Evolutionary conservation across 306 rosid species (phyloP).

Genomic region (Purshia tridentata): DNA sequence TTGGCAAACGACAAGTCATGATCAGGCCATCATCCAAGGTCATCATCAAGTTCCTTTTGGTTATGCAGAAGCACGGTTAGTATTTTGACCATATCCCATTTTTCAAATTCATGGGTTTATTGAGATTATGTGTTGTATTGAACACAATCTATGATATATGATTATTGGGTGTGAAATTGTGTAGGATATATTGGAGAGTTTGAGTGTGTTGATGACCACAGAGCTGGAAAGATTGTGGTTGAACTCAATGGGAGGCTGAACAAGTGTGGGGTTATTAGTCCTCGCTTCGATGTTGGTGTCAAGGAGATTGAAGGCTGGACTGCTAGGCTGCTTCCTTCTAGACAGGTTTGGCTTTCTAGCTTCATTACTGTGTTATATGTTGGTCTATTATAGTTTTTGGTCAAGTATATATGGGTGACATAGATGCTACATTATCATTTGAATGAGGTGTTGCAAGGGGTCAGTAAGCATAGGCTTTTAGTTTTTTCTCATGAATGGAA

Average conservation of each 20-base stretch:
- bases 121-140: not conserved
- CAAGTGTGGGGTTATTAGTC: constrained; percentile 46
- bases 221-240: constrained; percentile 43
- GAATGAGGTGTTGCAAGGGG: not conserved
- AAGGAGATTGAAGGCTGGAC: constrained; percentile 49
- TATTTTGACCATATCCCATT: not conserved
- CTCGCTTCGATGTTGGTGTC: constrained; percentile 43
- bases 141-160: not conserved
- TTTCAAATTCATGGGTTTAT: no score
- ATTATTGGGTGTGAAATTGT: not conserved
- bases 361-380: no score
- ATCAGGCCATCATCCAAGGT: constrained; percentile 48
- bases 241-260: constrained; percentile 44
- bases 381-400: not conserved
- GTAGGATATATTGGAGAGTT: constrained; percentile 44
- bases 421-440: not conserved
- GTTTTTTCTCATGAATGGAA: not conserved
- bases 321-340: constrained; percentile 43
- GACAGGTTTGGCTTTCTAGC: constrained; percentile 28
- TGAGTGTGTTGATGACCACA: constrained; percentile 44
- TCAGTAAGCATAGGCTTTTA: not conserved
- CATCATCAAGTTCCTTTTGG: constrained; percentile 44
- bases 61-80: constrained; percentile 41
- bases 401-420: not conserved
- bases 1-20: constrained; percentile 44